Percentiles rank a stretch among this genome's conserved stretches.
Conservation (phyloP, 805 yeast species). For the Starmerella bombicola region DNA sequence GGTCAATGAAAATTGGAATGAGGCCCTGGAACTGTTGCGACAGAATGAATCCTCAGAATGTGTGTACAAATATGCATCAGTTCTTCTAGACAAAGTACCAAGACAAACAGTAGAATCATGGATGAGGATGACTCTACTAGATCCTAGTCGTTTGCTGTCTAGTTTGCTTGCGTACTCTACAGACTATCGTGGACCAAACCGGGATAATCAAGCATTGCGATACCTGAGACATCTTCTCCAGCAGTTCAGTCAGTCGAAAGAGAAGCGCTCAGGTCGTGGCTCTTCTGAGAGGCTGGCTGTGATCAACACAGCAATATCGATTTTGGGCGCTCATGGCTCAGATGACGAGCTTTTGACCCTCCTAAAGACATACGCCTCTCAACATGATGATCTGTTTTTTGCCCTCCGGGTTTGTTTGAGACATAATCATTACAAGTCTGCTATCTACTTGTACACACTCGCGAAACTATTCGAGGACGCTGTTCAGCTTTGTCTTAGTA, state of each 20-base stretch:
- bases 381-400: slow-evolving; percentile 42
- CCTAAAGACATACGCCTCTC: slow-evolving; percentile 34
- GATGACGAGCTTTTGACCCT: slow-evolving; percentile 37
- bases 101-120: slow-evolving; percentile 62
- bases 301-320: slow-evolving; percentile 58
- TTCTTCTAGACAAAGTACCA: slow-evolving; percentile 56
- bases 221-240: slow-evolving; percentile 46
- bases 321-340: slow-evolving; percentile 38
- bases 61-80: slow-evolving; percentile 57
- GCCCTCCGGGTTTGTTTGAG: slow-evolving; percentile 60
- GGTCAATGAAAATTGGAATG: slow-evolving; percentile 56
- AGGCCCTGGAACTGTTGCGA: slow-evolving; percentile 46
- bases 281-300: slow-evolving; percentile 37
- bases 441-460: slow-evolving; percentile 59
- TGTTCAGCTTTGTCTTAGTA: slow-evolving; percentile 53
- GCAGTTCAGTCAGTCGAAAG: not conserved
- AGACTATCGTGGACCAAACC: slow-evolving; percentile 29
- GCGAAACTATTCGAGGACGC: slow-evolving; percentile 71
- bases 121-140: slow-evolving; percentile 45
- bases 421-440: slow-evolving; percentile 46
- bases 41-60: slow-evolving; percentile 32
- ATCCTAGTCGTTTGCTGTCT: slow-evolving; percentile 58
- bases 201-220: slow-evolving; percentile 51
- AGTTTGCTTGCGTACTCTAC: slow-evolving; percentile 56
- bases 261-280: not conserved